Conservation (phyloP, 176 grass and related monocot species). For the Oryza rufipogon region DNA sequence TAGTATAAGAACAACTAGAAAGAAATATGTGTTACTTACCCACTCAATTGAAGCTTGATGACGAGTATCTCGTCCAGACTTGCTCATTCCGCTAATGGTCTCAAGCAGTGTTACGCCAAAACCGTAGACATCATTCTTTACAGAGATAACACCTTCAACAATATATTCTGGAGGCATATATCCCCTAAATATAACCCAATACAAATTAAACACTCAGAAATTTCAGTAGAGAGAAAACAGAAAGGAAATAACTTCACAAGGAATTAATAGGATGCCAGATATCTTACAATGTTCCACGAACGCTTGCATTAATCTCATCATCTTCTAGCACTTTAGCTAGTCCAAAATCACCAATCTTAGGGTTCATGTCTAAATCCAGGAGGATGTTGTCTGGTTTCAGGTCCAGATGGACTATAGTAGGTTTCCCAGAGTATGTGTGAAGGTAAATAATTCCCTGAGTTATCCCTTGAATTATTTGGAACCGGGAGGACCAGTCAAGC, state of each 20-base stretch:
- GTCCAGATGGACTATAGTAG: slow-evolving; percentile 24
- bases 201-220: neutral
- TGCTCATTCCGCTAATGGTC: neutral
- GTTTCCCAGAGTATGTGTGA: neutral
- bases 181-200: slow-evolving; percentile 1
- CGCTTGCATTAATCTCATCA: no score
- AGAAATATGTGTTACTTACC: no score
- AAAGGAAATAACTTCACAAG: no score
- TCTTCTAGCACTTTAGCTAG: neutral
- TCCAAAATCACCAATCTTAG: slow-evolving; percentile 37
- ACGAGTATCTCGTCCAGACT: neutral
- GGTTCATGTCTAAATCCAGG: slow-evolving; percentile 35
- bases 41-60: no score
- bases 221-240: neutral
- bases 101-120: slow-evolving; percentile 16
- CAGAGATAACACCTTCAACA: neutral
- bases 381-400: slow-evolving; percentile 32
- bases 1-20: no score
- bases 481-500: neutral
- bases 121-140: slow-evolving; percentile 21
- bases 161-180: slow-evolving; percentile 27
- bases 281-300: slow-evolving; percentile 10
- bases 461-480: slow-evolving; percentile 29
- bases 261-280: neutral
- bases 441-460: slow-evolving; percentile 10